These are phyloP conservation scores for Cyanidiococcus yangmingshanensis DNA, from an alignment of 23 red algal genomes.

Conservation along the genomic window DNA sequence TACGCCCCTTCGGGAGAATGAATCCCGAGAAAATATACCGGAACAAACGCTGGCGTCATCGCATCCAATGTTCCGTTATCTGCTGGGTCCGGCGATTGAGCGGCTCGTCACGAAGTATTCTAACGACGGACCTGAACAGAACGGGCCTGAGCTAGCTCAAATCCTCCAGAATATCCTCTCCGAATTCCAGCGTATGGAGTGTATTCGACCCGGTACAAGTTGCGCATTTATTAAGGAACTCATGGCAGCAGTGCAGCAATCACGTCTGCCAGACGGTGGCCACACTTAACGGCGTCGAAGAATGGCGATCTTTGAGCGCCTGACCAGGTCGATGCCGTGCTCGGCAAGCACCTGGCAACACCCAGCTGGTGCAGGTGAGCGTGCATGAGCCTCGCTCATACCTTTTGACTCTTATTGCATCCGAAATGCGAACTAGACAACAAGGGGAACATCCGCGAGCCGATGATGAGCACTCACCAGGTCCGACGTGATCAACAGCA, in stretches of 20 bases:
- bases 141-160: neutral
- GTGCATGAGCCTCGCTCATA: too few species aligned
- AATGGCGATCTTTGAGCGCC: too few species aligned
- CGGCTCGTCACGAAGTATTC: neutral
- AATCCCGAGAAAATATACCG: too few species aligned
- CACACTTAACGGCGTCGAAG: neutral
- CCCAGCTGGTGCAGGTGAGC: too few species aligned
- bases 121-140: neutral
- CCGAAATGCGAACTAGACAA: too few species aligned
- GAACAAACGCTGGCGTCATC: neutral
- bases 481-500: too few species aligned
- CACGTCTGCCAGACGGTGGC: neutral
- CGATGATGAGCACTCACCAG: too few species aligned
- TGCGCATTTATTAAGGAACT: conserved; percentile 10
- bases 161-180: neutral
- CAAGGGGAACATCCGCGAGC: too few species aligned
- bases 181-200: conserved; percentile 3
- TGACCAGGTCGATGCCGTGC: too few species aligned
- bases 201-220: neutral
- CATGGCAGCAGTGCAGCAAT: neutral
- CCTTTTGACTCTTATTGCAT: too few species aligned
- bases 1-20: too few species aligned
- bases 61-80: conserved; percentile 6
- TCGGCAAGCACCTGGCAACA: too few species aligned
- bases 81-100: neutral